These are phyloP conservation scores for Pyrenula massariospora DNA, from an alignment of 495 filamentous ascomycete species.

Conservation along the genomic window DNA sequence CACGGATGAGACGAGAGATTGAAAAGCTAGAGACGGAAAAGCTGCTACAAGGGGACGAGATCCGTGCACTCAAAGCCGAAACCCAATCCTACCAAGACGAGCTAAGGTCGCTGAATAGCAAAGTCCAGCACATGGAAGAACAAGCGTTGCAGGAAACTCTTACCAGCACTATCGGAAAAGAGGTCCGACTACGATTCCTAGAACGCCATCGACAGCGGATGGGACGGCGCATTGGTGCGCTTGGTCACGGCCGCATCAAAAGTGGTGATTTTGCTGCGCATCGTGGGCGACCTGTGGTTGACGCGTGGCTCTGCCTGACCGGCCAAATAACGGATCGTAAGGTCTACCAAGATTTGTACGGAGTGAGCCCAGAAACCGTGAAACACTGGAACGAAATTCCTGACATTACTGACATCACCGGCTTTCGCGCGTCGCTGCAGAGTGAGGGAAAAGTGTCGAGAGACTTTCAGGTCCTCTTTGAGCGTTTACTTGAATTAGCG, in stretches of 20 bases:
- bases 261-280: conserved; percentile 6
- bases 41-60: conserved; percentile 6
- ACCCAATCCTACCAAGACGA: conserved; percentile 3
- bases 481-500: conserved; percentile 4
- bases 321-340: neutral
- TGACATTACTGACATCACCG: conserved; percentile 6
- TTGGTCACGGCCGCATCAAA: conserved; percentile 6
- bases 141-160: conserved; percentile 3
- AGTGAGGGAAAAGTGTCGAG: conserved; percentile 7
- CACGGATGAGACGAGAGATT: conserved; percentile 1
- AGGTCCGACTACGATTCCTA: conserved; percentile 4
- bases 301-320: conserved; percentile 8
- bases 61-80: conserved; percentile 6
- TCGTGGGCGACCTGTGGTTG: conserved; percentile 5
- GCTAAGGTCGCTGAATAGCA: conserved; percentile 1
- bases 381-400: conserved; percentile 5
- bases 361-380: conserved; percentile 4
- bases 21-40: conserved; percentile 4
- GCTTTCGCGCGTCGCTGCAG: conserved; percentile 8
- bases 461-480: conserved; percentile 6
- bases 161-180: conserved; percentile 1
- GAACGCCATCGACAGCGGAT: conserved; percentile 4
- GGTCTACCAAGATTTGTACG: conserved; percentile 7
- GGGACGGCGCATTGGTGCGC: neutral
- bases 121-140: conserved; percentile 2